Base-by-base conservation (phyloP, 2,329 filamentous ascomycete genomes). In the Aureobasidium zeae region DNA sequence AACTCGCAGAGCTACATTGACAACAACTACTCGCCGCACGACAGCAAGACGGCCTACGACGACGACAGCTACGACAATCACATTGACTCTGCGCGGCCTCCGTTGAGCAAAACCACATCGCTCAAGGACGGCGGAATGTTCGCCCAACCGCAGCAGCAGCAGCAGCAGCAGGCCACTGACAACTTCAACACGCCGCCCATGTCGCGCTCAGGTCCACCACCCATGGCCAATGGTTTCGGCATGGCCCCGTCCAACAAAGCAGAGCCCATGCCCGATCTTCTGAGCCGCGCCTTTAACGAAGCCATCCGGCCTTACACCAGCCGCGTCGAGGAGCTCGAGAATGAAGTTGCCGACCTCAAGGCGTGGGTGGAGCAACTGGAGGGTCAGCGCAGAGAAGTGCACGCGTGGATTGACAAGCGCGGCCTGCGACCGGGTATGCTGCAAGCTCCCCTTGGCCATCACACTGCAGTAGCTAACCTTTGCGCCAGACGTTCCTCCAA, bases 391-490 rank as follows among this genome's bases (percentile, higher is more conserved):
- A 61, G 62, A 20, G 70, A 74, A 47, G 66, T 74, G 24, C 68
- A 72, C 56, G 63, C 65, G 36, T 74, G 70, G 70, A 73, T 74
- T 45, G 70, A 74, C 60, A 74, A 74, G 63, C 62, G 70, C 29
- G 70, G 70, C 16, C 53, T 73, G 38, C 59, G 70, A 54, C 70
- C 70, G 49, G 70, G 70, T 73, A 59, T 47, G 65, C 7, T n/a
- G n/a, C n/a, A n/a, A n/a, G n/a, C n/a, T n/a, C n/a, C 22, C 19
- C 17, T 11, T 15, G 3, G 22, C 8, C 7, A 10, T 4, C 24
- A 10, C 25, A 17, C 11, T 6, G 17, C 25, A 38, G 13, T 8
- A n/a, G 17, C 38, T 42, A 5, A 50, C 46, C 8, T 17, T 28
- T 4, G n/a, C 7, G 2, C 11, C 16, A 73, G 70, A 73, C 48